Percentiles rank a stretch among this genome's conserved stretches.
Conservation (phyloP, 2,329 filamentous ascomycete genomes). For the Rhexocercosporidium sp. region DNA sequence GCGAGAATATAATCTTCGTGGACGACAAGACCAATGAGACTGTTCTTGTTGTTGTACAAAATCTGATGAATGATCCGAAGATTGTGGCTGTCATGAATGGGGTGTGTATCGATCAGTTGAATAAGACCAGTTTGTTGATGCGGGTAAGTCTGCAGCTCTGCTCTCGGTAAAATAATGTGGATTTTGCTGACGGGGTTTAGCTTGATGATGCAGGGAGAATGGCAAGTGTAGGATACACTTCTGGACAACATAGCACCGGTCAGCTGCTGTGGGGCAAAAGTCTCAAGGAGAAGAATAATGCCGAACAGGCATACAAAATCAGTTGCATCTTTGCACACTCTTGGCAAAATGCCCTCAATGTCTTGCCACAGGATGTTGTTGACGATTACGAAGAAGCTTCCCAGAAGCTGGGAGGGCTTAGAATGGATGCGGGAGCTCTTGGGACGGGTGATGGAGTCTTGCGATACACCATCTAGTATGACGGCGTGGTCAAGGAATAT, state of each 20-base stretch:
- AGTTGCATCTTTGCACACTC: background rate
- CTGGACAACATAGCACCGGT: background rate
- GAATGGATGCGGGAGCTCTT: background rate
- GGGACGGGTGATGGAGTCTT: background rate
- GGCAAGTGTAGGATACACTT: background rate
- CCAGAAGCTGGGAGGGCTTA: background rate
- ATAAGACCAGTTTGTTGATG: background rate
- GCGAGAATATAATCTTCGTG: background rate
- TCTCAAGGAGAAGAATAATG: background rate
- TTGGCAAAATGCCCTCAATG: background rate
- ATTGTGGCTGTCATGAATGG: background rate
- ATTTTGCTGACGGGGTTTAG: background rate
- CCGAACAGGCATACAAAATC: background rate
- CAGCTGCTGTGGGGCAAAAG: background rate
- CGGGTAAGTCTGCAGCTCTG: background rate
- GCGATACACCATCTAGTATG: background rate
- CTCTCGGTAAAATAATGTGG: background rate
- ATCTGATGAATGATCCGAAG: background rate
- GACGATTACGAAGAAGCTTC: background rate
- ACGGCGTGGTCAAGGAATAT: background rate
- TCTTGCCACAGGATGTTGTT: background rate
- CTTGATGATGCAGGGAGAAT: background rate
- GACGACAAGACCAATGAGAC: background rate
- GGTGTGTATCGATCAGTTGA: background rate
- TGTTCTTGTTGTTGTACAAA: background rate